These are phyloP conservation scores for Polytolypa hystricis DNA, from an alignment of 2,329 filamentous ascomycete genomes.

Conservation along the genomic window DNA sequence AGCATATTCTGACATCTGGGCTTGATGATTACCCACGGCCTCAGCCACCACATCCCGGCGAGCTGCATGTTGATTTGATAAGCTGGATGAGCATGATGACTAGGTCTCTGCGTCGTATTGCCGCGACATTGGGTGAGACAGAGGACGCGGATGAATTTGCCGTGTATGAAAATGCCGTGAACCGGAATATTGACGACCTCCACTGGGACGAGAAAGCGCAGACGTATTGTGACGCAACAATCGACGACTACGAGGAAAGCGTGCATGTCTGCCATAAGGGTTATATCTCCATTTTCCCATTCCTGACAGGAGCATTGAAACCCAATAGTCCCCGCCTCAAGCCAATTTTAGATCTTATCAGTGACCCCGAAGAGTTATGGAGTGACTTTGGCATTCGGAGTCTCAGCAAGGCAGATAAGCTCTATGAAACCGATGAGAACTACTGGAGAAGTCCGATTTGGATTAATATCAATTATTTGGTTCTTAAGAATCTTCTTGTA, in stretches of 20 bases:
- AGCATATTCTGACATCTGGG: constrained; percentile 83
- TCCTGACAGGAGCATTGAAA: constrained; percentile 70
- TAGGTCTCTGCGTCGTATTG: constrained; percentile 70
- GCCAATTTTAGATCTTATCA: constrained; percentile 64
- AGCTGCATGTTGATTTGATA: constrained; percentile 89
- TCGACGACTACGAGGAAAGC: constrained; percentile 91
- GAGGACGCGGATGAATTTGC: constrained; percentile 68
- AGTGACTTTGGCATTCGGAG: constrained; percentile 80
- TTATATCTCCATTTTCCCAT: constrained; percentile 87
- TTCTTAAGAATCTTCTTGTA: constrained; percentile 66
- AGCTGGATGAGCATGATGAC: constrained; percentile 98
- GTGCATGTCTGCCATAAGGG: constrained; percentile 88
- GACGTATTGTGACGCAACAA: constrained; percentile 87
- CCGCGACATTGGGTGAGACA: constrained; percentile 57
- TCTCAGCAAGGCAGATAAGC: constrained; percentile 68
- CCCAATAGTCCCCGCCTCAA: constrained; percentile 64
- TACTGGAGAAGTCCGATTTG: constrained; percentile 94
- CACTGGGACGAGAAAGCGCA: constrained; percentile 78
- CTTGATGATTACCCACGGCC: constrained; percentile 93
- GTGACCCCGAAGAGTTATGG: constrained; percentile 77
- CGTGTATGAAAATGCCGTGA: constrained; percentile 63
- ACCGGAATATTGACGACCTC: constrained; percentile 77
- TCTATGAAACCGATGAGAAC: constrained; percentile 87
- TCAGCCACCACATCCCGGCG: constrained; percentile 86
- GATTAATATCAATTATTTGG: constrained; percentile 93